Conservation (phyloP, 352 stramenopile genomes). For the Pilasporangium apinafurcum region DNA sequence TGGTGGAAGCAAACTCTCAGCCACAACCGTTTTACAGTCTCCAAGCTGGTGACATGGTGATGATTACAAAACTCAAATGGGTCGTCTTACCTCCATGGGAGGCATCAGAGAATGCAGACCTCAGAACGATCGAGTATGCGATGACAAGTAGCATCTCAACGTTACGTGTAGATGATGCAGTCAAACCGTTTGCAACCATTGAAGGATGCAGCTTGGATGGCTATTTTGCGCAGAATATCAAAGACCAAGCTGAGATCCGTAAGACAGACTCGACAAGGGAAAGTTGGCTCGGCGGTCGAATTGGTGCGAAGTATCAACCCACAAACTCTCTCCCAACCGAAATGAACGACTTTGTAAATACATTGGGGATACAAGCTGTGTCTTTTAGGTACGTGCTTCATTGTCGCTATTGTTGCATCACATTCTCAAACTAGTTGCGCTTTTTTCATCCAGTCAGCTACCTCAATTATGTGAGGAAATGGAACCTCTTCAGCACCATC, state of each 20-base stretch:
- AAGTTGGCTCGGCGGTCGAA: slow-evolving; percentile 6
- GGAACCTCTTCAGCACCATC: not conserved
- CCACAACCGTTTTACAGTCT: slow-evolving; percentile 34
- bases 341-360: not conserved
- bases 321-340: not conserved
- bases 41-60: slow-evolving; percentile 36
- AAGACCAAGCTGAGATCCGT: not conserved
- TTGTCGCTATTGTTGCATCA: no score
- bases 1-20: slow-evolving; percentile 33
- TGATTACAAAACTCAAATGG: slow-evolving; percentile 60
- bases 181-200: slow-evolving; percentile 20
- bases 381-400: no score
- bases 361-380: no score
- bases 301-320: slow-evolving; percentile 1
- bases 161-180: slow-evolving; percentile 25
- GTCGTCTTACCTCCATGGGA: not conserved
- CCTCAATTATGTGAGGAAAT: not conserved
- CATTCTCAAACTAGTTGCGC: no score
- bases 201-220: slow-evolving; percentile 28
- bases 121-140: slow-evolving; percentile 27
- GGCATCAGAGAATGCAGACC: not conserved
- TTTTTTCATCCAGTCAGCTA: slow-evolving; percentile 1
- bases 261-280: not conserved
- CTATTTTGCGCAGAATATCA: slow-evolving; percentile 22
- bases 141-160: slow-evolving; percentile 31